Evolutionary conservation across 176 grass and related monocot genomes (phyloP).

Genomic region (Otatea glauca): DNA sequence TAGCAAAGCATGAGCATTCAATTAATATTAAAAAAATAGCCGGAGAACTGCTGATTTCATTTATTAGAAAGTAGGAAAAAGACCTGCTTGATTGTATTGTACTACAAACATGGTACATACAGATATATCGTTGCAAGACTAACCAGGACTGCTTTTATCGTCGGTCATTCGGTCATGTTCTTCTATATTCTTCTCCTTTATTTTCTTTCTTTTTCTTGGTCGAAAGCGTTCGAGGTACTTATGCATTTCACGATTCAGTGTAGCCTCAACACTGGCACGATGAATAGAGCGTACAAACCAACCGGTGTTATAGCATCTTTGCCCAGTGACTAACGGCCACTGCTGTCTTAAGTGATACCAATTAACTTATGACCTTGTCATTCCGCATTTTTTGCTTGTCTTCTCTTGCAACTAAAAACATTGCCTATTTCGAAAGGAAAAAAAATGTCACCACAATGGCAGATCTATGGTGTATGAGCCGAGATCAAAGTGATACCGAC

Average conservation of each 20-base stretch:
- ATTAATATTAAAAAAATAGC: too few relatives aligned
- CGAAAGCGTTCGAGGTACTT: not conserved
- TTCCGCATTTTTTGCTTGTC: not conserved
- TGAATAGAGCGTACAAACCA: not conserved
- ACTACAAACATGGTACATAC: not conserved
- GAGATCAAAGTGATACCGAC: too few relatives aligned
- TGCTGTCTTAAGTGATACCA: not conserved
- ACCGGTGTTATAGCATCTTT: not conserved
- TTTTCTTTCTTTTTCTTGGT: not conserved
- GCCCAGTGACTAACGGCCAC: not conserved
- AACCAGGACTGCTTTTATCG: not conserved
- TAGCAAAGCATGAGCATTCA: too few relatives aligned
- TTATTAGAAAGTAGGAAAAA: not conserved
- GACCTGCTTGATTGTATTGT: not conserved
- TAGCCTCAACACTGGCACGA: not conserved
- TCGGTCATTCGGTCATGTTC: not conserved
- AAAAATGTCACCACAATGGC: too few relatives aligned
- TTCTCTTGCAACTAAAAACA: not conserved
- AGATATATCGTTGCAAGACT: not conserved
- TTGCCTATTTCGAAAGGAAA: not conserved
- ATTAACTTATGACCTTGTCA: not conserved
- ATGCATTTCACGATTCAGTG: not conserved
- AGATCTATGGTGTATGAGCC: too few relatives aligned
- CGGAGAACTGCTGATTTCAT: too few relatives aligned
- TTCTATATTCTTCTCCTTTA: not conserved